Conservation (phyloP, 106 monocot genomes). For the Triglochin maritima region DNA sequence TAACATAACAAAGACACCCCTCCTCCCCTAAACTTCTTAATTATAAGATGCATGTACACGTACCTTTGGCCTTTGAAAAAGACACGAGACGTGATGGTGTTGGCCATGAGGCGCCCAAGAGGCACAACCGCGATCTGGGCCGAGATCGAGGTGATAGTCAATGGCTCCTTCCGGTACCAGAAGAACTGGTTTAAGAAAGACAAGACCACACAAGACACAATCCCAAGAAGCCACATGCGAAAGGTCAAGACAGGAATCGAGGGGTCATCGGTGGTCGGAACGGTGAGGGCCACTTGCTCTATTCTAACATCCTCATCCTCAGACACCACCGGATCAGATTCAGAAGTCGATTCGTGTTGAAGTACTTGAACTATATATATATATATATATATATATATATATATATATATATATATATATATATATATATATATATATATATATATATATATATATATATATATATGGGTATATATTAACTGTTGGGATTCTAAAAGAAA, state of each 20-base stretch:
- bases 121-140: constrained; percentile 24
- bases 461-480: too few species aligned
- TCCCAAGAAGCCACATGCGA: constrained; percentile 18
- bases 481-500: too few species aligned
- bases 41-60: background rate
- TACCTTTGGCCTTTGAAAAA: constrained; percentile 11
- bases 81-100: constrained; percentile 7
- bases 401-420: too few species aligned
- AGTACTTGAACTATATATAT: too few species aligned
- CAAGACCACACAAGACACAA: constrained; percentile 12
- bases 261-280: constrained; percentile 19
- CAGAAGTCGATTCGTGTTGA: too few species aligned
- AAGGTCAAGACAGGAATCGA: constrained; percentile 15
- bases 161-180: constrained; percentile 27
- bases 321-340: too few species aligned
- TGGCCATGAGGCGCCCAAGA: constrained; percentile 18
- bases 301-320: constrained; percentile 18
- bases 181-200: constrained; percentile 30
- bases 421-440: too few species aligned
- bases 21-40: too few species aligned
- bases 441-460: too few species aligned
- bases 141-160: constrained; percentile 15
- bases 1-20: too few species aligned
- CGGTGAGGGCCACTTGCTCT: constrained; percentile 22
- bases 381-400: too few species aligned